Evolutionary conservation across 2,329 filamentous ascomycete genomes (phyloP).

Genomic region (Karstenula rhodostoma): DNA sequence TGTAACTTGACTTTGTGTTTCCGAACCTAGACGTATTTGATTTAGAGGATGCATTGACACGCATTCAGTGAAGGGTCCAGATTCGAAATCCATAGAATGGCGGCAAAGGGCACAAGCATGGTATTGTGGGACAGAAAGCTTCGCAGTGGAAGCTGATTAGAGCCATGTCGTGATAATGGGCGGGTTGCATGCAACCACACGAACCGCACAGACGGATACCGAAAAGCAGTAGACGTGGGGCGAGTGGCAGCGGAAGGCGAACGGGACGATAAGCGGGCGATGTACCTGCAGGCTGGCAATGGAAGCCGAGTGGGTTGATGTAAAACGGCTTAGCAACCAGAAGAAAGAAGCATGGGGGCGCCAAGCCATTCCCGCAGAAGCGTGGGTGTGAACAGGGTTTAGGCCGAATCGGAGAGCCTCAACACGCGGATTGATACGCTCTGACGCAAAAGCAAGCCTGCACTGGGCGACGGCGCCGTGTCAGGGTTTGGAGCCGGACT

Average conservation of each 20-base stretch:
- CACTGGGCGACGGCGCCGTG: slow-evolving; percentile 20
- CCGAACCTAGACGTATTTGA: slow-evolving; percentile 22
- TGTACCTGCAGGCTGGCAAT: slow-evolving; percentile 23
- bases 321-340: slow-evolving; percentile 24
- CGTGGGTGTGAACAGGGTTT: slow-evolving; percentile 19
- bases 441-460: slow-evolving; percentile 31
- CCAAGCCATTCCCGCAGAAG: slow-evolving; percentile 20
- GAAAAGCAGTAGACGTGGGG: slow-evolving; percentile 35
- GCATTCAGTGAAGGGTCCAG: slow-evolving; percentile 18
- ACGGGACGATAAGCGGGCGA: slow-evolving; percentile 33
- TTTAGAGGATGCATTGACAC: slow-evolving; percentile 36
- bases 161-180: slow-evolving; percentile 8
- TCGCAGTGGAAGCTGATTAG: slow-evolving; percentile 22
- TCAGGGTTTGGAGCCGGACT: neutral
- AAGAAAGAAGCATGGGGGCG: slow-evolving; percentile 19
- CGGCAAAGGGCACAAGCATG: slow-evolving; percentile 23
- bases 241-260: slow-evolving; percentile 21
- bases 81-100: slow-evolving; percentile 25
- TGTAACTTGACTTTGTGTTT: slow-evolving; percentile 12
- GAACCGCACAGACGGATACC: slow-evolving; percentile 24
- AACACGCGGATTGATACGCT: slow-evolving; percentile 14
- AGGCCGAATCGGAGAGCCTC: slow-evolving; percentile 14
- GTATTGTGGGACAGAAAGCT: slow-evolving; percentile 11
- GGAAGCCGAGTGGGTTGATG: slow-evolving; percentile 24
- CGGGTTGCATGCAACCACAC: slow-evolving; percentile 26